Conservation (phyloP, 257 asterid species). For the Przewalskia tangutica region DNA sequence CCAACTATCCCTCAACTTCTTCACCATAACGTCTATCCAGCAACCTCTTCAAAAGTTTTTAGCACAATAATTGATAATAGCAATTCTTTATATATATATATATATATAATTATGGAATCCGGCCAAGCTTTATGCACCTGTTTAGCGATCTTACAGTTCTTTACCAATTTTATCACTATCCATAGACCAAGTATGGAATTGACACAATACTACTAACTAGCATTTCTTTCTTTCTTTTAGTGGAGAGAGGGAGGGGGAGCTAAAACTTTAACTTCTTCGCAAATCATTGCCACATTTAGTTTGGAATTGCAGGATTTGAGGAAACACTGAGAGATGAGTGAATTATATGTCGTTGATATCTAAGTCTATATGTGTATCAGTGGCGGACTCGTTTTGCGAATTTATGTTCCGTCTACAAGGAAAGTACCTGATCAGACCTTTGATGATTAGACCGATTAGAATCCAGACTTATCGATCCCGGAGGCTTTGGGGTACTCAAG, state of each 20-base stretch:
- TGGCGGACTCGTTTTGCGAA: no score
- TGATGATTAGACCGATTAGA: neutral
- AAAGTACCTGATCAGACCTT: neutral
- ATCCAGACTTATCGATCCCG: conserved; percentile 7
- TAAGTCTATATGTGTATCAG: no score
- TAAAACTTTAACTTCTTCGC: no score
- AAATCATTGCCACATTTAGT: no score
- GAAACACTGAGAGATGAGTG: no score
- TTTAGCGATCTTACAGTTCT: neutral
- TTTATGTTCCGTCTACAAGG: neutral
- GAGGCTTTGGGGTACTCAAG: conserved; percentile 29
- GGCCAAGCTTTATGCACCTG: no score
- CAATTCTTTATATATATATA: no score
- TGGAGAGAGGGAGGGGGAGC: neutral
- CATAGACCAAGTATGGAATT: neutral
- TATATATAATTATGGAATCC: no score
- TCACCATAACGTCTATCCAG: neutral
- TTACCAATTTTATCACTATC: neutral
- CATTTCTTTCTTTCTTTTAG: neutral
- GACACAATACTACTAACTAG: neutral
- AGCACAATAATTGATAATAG: neutral
- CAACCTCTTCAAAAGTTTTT: no score
- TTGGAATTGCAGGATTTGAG: no score
- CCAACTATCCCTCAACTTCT: no score
- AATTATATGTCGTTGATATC: no score